Conservation (phyloP, 495 filamentous ascomycete genomes). For the Daldinia bambusicola region DNA sequence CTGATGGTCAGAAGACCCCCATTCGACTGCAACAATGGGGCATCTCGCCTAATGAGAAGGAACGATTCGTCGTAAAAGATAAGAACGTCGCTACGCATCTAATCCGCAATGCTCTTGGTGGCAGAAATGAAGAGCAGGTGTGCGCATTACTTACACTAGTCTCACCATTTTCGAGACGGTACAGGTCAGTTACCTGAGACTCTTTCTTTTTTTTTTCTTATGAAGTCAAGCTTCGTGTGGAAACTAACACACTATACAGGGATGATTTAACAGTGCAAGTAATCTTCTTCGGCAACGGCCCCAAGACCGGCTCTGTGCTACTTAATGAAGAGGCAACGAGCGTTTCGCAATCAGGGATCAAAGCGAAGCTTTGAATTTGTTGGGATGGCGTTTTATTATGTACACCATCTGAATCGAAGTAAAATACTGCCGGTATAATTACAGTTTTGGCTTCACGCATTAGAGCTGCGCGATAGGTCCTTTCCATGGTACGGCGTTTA, state of each 20-base stretch:
- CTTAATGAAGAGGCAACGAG: conserved; percentile 89
- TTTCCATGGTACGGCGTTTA: conserved; percentile 31
- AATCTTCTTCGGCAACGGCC: conserved; percentile 93
- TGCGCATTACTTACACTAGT: conserved; percentile 93
- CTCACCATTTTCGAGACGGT: conserved; percentile 87
- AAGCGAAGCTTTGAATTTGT: conserved; percentile 52
- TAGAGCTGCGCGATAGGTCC: conserved; percentile 12
- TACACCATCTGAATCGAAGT: conserved; percentile 8
- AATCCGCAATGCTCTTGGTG: conserved; percentile 93
- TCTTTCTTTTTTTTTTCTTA: too few species aligned
- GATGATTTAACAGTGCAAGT: conserved; percentile 98
- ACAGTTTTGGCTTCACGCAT: neutral
- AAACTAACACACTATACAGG: conserved; percentile 34
- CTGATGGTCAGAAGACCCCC: conserved; percentile 71
- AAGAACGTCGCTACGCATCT: conserved; percentile 97
- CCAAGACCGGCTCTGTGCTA: conserved; percentile 76
- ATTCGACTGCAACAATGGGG: conserved; percentile 89
- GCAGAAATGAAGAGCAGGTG: conserved; percentile 92
- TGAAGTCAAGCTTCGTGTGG: neutral
- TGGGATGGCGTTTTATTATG: conserved; percentile 5
- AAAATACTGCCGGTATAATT: neutral
- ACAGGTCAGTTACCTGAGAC: conserved; percentile 66
- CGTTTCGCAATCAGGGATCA: conserved; percentile 60
- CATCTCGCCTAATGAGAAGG: conserved; percentile 70
- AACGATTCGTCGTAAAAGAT: conserved; percentile 92